Evolutionary conservation across 2,329 filamentous ascomycete species (phyloP), one percentile per base, ranked within the genome.

Genomic region (Aspergillus aculeatus): DNA sequence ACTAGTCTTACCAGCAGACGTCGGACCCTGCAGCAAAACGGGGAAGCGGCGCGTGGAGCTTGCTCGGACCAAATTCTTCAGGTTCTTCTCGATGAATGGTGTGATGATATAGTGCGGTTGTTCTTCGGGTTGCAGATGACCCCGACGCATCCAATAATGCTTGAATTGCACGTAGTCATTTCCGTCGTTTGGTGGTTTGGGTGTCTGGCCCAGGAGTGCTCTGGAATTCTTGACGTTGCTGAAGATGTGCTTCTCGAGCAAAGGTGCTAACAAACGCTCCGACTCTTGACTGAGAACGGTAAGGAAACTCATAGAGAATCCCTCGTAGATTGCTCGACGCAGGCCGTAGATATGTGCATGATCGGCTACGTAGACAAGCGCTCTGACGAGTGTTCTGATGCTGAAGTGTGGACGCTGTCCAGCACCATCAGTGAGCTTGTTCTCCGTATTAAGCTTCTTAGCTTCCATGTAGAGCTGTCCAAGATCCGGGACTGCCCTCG

Each of bases 371-470:
- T 97, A 99, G 41, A 88, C 90, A 55, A 99, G 78, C 1, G 95
- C 92, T 57, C 96, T 86, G 21, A 96, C 97, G 50, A 99, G 79
- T 0, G 95, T 99, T 72, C 95, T 87, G 59, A 99, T 85, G 80
- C 94, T 98, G 81, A 97, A 99, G 76, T 99, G 95, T 11, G 95
- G 94, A 52, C 95, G 91, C 72, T 99, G 93, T 62, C 96, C 94
- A 29, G 94, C 94, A 48, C 96, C 94, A 75, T 99, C 96, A 0
- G 96, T 95, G 14, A 99, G 80, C 60, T 87, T 85, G 72, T 96
- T 96, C 55, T 91, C 86, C 58, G 90, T 87, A 1, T 90, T 90
- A 50, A 96, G 82, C 47, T 83, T 83, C 73, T 97, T 96, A 7
- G 94, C 94, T 65, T 92, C 89, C 60, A 97, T 83, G 71, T 99